Evolutionary conservation across 2,329 filamentous ascomycete species (phyloP), one percentile per base, ranked within the genome.

Genomic region (Penicillium fuscoglaucum): DNA sequence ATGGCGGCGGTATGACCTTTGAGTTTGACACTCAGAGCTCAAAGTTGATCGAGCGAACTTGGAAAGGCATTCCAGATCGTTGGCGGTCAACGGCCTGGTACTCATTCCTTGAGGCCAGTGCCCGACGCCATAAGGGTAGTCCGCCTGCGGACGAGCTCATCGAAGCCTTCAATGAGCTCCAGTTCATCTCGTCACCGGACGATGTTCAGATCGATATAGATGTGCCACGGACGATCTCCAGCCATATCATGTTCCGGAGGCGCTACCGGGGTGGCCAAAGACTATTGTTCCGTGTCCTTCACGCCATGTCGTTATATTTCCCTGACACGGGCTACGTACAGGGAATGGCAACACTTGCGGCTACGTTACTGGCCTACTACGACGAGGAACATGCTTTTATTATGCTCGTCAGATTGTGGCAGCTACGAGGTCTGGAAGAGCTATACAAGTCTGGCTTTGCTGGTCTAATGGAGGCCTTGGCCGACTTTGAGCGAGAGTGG

Each of bases 161-260:
- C 40, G 80, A 83, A 43, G 81, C 84, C 31, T 96, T 91, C 71
- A 84, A 90, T 72, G 83, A 85, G 44, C 83, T 96, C 29, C 88
- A 96, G 69, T 80, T 86, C 17, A 79, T 87, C 59, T 86, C 86
- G 55, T 96, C 90, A 3, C 87, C 91, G 0, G 95, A 99, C 71
- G 95, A 99, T 74, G 87, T 93, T 24, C 95, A 99, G 77, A 99
- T 99, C 68, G 95, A 99, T 74, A 86, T 98, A 44, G 95, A 99
- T 73, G 95, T 99, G 19, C 95, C 95, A 0, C 85, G 95, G 54
- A 98, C 95, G 5, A 96, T 99, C 73, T 96, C 87, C 74, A 87
- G 90, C 62, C 95, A 99, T 76, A 93, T 99, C 74, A 97, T 99
- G 93, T 99, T 99, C 72, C 87, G 95, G 46, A 84, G 87, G 62